Conservation (phyloP, 2,329 filamentous ascomycete genomes). For the Septoria petroselini region DNA sequence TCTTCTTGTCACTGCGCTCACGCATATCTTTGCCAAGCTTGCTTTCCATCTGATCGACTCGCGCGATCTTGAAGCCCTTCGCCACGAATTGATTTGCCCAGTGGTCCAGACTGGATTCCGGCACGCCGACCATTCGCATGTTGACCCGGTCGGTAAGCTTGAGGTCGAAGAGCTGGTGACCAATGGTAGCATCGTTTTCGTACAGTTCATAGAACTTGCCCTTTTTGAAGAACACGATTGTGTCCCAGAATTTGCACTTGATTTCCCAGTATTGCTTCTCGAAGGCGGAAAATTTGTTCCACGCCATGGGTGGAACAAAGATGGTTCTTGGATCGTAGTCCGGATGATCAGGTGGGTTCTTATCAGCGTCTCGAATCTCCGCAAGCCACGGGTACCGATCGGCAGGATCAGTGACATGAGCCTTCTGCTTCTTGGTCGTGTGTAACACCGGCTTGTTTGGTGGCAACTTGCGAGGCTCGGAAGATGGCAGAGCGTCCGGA, state of each 20-base stretch:
- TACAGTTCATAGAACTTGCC: slow-evolving; percentile 99
- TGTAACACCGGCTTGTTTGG: slow-evolving; percentile 33
- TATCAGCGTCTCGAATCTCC: slow-evolving; percentile 78
- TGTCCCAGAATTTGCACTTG: slow-evolving; percentile 96
- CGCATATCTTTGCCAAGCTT: slow-evolving; percentile 97
- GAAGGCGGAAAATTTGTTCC: slow-evolving; percentile 82
- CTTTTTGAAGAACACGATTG: slow-evolving; percentile 99
- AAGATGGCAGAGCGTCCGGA: slow-evolving; percentile 55
- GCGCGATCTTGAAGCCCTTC: slow-evolving; percentile 94
- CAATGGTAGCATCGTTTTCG: slow-evolving; percentile 94
- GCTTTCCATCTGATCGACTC: slow-evolving; percentile 95
- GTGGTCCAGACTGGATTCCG: slow-evolving; percentile 88
- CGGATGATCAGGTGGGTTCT: slow-evolving; percentile 71
- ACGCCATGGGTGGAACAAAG: slow-evolving; percentile 80
- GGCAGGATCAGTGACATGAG: slow-evolving; percentile 77
- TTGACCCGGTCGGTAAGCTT: slow-evolving; percentile 98
- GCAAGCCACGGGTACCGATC: slow-evolving; percentile 88
- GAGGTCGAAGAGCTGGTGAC: slow-evolving; percentile 93
- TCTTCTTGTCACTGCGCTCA: slow-evolving; percentile 64
- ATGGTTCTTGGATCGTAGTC: slow-evolving; percentile 90
- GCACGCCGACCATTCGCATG: slow-evolving; percentile 99
- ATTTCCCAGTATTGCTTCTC: slow-evolving; percentile 99
- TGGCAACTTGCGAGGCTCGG: slow-evolving; percentile 46
- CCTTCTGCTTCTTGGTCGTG: slow-evolving; percentile 56
- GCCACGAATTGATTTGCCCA: slow-evolving; percentile 99